Evolutionary conservation across 352 stramenopile genomes (phyloP).

Genomic region (Globisporangium canariense): DNA sequence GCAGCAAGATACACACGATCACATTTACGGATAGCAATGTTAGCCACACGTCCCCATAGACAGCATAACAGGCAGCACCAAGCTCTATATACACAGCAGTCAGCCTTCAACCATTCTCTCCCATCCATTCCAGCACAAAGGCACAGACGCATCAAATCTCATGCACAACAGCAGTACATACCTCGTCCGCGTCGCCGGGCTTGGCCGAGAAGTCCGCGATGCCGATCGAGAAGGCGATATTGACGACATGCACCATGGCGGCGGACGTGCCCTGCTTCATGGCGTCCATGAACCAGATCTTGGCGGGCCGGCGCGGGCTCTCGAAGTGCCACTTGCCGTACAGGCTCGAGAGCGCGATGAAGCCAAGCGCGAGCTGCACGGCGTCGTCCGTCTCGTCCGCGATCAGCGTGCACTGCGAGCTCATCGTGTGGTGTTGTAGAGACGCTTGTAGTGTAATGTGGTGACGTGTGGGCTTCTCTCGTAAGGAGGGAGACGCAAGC

Average conservation of each 20-base stretch:
- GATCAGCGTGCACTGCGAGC: slow-evolving; percentile 62
- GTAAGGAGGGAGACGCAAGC: not conserved
- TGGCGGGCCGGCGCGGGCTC: slow-evolving; percentile 45
- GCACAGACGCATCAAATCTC: not conserved
- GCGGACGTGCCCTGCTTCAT: slow-evolving; percentile 82
- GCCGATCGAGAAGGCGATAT: slow-evolving; percentile 75
- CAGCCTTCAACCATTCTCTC: not conserved
- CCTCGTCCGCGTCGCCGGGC: slow-evolving; percentile 56
- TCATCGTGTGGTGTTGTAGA: slow-evolving; percentile 5
- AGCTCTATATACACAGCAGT: not conserved
- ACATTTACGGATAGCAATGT: not conserved
- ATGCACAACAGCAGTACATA: slow-evolving; percentile 15
- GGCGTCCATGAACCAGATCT: slow-evolving; percentile 82
- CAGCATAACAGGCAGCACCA: no score
- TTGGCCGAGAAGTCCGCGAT: slow-evolving; percentile 56
- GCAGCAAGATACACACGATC: not conserved
- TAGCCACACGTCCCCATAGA: not conserved
- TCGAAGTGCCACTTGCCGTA: slow-evolving; percentile 80
- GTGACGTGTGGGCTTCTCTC: not conserved
- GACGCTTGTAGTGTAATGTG: no score
- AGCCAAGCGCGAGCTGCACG: slow-evolving; percentile 71
- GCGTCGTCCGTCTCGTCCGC: slow-evolving; percentile 66
- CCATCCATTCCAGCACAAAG: not conserved
- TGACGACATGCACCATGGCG: slow-evolving; percentile 76
- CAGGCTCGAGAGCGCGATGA: slow-evolving; percentile 74